A percentile compares a stretch with the other conserved stretches of the same genome.
Conservation (phyloP, 108 stramenopile species). For the Bacterosira constricta region DNA sequence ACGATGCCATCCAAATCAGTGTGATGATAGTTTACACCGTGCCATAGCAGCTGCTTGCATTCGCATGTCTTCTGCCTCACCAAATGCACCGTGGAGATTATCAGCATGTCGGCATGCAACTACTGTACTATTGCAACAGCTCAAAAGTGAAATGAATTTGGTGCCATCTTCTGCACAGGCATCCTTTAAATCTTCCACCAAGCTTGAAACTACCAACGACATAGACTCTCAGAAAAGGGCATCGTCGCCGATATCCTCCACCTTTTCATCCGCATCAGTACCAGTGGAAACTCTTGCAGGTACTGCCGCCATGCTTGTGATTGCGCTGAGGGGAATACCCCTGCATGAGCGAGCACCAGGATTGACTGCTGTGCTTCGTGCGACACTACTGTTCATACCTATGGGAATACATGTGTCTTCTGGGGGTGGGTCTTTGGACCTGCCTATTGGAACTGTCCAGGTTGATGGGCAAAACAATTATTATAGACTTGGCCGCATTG, state of each 20-base stretch:
- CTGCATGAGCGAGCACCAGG: conserved; percentile 56
- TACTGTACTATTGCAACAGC: conserved; percentile 51
- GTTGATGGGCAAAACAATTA: conserved; percentile 13
- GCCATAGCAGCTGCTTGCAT: conserved; percentile 55
- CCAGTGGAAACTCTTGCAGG: conserved; percentile 47
- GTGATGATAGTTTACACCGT: conserved; percentile 9
- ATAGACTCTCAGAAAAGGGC: background rate
- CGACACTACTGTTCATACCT: conserved; percentile 35
- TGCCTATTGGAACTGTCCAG: conserved; percentile 24
- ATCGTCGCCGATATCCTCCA: background rate
- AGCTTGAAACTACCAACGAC: background rate
- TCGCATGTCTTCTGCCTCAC: conserved; percentile 65
- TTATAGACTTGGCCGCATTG: conserved; percentile 58
- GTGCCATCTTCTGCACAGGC: background rate
- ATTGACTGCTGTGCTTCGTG: conserved; percentile 46
- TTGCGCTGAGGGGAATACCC: conserved; percentile 64
- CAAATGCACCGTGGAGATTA: conserved; percentile 58
- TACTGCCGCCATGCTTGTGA: conserved; percentile 50
- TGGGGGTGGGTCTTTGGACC: conserved; percentile 18
- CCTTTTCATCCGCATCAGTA: conserved; percentile 10
- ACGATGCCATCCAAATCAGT: conserved; percentile 29
- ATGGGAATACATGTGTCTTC: conserved; percentile 11
- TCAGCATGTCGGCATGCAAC: conserved; percentile 50
- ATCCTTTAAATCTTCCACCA: background rate
- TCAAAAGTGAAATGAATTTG: conserved; percentile 13